A percentile compares a stretch with the other conserved stretches of the same genome.
Evolutionary conservation across 345 rosid genomes (phyloP).

Genomic region (Garcia nutans): DNA sequence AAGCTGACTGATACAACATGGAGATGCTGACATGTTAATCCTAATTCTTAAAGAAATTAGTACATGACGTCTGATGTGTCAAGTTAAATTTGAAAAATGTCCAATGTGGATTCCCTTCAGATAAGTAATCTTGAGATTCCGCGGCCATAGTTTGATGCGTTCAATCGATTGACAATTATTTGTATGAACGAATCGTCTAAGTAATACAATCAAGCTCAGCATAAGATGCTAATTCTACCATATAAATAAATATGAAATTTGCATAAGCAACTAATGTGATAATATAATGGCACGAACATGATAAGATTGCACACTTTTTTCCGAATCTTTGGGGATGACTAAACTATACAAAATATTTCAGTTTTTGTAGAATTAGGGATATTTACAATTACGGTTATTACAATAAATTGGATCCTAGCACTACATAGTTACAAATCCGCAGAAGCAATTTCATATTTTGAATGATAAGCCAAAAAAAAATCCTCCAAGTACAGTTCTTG

Average conservation of each 20-base stretch:
- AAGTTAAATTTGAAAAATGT: too few relatives aligned
- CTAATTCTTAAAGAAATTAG: too few relatives aligned
- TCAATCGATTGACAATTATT: background rate
- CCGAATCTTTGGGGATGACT: background rate
- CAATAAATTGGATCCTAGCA: conserved; percentile 20
- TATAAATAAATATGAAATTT: background rate
- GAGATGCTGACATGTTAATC: too few relatives aligned
- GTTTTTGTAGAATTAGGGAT: background rate
- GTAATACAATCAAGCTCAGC: background rate
- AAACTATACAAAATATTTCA: background rate
- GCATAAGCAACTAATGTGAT: background rate
- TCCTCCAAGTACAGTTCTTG: background rate
- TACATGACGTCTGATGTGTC: too few relatives aligned
- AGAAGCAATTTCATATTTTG: background rate
- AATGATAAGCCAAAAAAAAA: background rate
- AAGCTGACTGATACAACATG: too few relatives aligned
- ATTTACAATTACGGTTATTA: conserved; percentile 18
- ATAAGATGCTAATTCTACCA: background rate
- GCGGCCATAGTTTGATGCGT: background rate
- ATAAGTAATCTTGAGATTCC: background rate
- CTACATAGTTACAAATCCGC: conserved; percentile 16
- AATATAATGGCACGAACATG: background rate
- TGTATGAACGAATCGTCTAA: background rate
- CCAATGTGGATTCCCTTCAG: background rate
- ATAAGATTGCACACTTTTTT: background rate